Percentiles rank a stretch among this genome's conserved stretches.
These are phyloP conservation scores for Amesomyces nigricolor DNA, from an alignment of 2,329 filamentous ascomycete genomes.

Conservation along the genomic window DNA sequence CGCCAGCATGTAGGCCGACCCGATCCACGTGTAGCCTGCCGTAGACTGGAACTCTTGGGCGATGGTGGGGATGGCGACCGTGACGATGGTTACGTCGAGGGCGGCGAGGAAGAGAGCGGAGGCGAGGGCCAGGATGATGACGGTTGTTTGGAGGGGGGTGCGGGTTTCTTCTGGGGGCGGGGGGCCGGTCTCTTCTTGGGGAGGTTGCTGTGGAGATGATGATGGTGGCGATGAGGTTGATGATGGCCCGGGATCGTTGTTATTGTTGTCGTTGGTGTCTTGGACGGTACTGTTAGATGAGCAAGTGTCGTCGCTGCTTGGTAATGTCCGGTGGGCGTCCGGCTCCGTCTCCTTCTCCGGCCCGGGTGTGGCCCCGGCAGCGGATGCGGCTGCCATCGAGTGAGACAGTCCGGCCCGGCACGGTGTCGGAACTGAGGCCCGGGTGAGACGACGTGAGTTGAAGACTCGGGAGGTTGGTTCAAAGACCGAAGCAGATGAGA, in stretches of 20 bases:
- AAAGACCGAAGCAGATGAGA: neutral
- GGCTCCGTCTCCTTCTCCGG: neutral
- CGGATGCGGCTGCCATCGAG: neutral
- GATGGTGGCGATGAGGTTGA: neutral
- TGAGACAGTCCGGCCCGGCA: neutral
- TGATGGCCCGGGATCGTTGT: neutral
- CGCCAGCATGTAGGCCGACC: slow-evolving; percentile 65
- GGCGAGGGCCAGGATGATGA: slow-evolving; percentile 38
- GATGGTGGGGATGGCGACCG: slow-evolving; percentile 58
- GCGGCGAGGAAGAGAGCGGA: slow-evolving; percentile 41
- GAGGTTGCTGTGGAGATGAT: neutral
- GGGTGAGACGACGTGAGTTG: neutral
- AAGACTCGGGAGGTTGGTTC: neutral
- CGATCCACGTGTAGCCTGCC: slow-evolving; percentile 72
- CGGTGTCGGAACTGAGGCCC: neutral
- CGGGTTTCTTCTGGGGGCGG: slow-evolving; percentile 28
- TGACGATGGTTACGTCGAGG: slow-evolving; percentile 52
- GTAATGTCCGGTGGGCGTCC: too few relatives aligned
- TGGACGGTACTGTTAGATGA: neutral
- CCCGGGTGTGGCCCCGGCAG: neutral
- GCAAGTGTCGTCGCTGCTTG: slow-evolving; percentile 4
- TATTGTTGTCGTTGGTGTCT: neutral
- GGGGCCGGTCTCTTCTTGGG: neutral
- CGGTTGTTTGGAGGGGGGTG: slow-evolving; percentile 29
- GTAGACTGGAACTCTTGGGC: slow-evolving; percentile 53